Percentiles rank a stretch among this genome's conserved stretches.
phyloP scores from a whole-genome alignment of 176 grass and related monocot genomes.

The Carex parvula region DNA sequence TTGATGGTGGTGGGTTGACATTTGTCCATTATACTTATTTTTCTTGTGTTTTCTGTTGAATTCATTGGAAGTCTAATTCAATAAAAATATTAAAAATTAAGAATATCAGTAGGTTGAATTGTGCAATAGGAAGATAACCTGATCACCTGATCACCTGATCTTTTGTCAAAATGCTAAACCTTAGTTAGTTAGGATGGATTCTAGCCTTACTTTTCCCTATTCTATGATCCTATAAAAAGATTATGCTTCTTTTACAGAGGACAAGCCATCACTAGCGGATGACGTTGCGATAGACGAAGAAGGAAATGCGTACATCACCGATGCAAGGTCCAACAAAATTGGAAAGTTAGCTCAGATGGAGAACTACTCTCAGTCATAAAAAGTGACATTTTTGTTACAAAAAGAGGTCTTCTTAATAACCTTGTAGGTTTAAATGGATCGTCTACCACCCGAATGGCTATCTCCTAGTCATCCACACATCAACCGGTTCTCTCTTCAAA shows the following conservation, averaged over 20 bases:
- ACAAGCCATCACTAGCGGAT: conserved; percentile 51
- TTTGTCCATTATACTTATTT: too few relatives aligned
- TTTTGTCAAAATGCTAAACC: too few relatives aligned
- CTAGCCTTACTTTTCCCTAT: neutral
- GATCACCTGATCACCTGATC: neutral
- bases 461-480: conserved; percentile 81
- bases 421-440: conserved; percentile 69
- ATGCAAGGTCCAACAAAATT: conserved; percentile 66
- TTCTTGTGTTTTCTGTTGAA: neutral
- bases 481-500: conserved; percentile 76
- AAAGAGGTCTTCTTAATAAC: conserved; percentile 43
- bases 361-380: conserved; percentile 50
- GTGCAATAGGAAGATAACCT: neutral
- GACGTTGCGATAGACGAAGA: conserved; percentile 73
- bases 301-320: conserved; percentile 80
- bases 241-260: conserved; percentile 35
- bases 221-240: neutral
- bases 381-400: conserved; percentile 53
- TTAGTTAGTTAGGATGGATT: neutral
- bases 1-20: neutral
- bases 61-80: neutral
- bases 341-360: conserved; percentile 72
- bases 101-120: neutral
- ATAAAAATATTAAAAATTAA: neutral
- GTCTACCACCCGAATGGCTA: conserved; percentile 73